Conservation (phyloP, 2,329 filamentous ascomycete genomes). For the Beauveria brongniartii region DNA sequence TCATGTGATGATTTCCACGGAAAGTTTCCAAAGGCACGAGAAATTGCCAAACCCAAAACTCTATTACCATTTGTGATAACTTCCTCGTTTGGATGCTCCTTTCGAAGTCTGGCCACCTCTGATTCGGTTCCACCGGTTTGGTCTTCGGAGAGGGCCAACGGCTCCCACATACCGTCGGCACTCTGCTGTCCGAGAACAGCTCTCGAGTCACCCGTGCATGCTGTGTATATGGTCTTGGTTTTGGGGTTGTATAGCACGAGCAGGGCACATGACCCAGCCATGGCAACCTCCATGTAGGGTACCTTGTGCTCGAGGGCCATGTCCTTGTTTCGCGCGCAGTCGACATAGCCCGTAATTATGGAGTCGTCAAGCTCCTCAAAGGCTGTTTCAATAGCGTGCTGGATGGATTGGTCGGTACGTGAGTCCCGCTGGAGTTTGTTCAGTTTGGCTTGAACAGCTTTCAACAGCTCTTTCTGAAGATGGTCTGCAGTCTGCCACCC, state of each 20-base stretch:
- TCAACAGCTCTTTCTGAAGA: conserved; percentile 22
- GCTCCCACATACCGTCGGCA: conserved; percentile 34
- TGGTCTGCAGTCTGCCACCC: conserved; percentile 27
- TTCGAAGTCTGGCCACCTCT: conserved; percentile 42
- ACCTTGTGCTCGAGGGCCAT: conserved; percentile 9
- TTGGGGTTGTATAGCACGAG: conserved; percentile 48
- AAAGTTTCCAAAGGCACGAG: conserved; percentile 54
- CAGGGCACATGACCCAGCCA: conserved; percentile 48
- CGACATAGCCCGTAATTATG: conserved; percentile 26
- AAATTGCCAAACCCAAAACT: conserved; percentile 47
- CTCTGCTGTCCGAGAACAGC: conserved; percentile 45
- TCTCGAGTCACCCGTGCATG: conserved; percentile 54
- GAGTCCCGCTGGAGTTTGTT: not conserved
- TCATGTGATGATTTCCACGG: conserved; percentile 53
- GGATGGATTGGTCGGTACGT: not conserved
- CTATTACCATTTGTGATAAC: conserved; percentile 42
- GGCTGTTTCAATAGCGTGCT: not conserved
- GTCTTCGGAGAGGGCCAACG: conserved; percentile 46
- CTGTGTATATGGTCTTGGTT: conserved; percentile 43
- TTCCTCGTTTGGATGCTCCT: conserved; percentile 50
- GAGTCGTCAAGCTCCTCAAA: conserved; percentile 41
- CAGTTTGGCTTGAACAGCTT: conserved; percentile 18
- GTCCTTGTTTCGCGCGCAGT: conserved; percentile 17
- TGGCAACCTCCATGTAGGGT: conserved; percentile 18
- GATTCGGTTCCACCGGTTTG: conserved; percentile 50